Conservation (phyloP, 805 yeast genomes). For the Maudiozyma turicensis region DNA sequence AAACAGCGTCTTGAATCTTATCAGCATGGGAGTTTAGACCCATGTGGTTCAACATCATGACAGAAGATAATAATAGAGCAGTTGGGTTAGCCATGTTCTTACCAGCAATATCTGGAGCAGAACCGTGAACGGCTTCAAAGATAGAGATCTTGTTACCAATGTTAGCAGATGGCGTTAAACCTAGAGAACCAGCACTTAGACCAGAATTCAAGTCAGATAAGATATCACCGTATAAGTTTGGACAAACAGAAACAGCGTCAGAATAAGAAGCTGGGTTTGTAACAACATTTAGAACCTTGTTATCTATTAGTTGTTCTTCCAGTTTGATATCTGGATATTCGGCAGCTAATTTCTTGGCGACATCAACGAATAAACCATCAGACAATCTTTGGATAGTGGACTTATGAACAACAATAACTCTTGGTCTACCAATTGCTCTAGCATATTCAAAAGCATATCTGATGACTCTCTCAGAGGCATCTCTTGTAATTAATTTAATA, state of each 20-base stretch:
- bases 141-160: slow-evolving; percentile 97
- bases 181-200: slow-evolving; percentile 89
- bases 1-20: slow-evolving; percentile 79
- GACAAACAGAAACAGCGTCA: slow-evolving; percentile 90
- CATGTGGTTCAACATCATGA: slow-evolving; percentile 99
- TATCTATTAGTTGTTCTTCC: slow-evolving; percentile 84
- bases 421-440: slow-evolving; percentile 73
- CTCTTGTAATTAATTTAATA: slow-evolving; percentile 91
- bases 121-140: slow-evolving; percentile 99
- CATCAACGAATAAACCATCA: slow-evolving; percentile 90
- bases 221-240: slow-evolving; percentile 98
- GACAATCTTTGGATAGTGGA: slow-evolving; percentile 97
- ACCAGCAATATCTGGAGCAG: slow-evolving; percentile 99
- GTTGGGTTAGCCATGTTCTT: slow-evolving; percentile 99
- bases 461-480: slow-evolving; percentile 93
- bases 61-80: slow-evolving; percentile 87
- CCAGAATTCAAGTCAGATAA: slow-evolving; percentile 97
- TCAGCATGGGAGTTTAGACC: slow-evolving; percentile 72
- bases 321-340: slow-evolving; percentile 87
- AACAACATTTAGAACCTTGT: slow-evolving; percentile 86
- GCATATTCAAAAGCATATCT: slow-evolving; percentile 97
- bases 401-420: slow-evolving; percentile 92
- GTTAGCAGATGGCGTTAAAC: slow-evolving; percentile 98
- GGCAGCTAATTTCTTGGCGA: slow-evolving; percentile 81
- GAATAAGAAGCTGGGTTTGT: slow-evolving; percentile 78